These are phyloP conservation scores for Leishmania braziliensis DNA, from an alignment of 208 protist species.

Conservation along the genomic window DNA sequence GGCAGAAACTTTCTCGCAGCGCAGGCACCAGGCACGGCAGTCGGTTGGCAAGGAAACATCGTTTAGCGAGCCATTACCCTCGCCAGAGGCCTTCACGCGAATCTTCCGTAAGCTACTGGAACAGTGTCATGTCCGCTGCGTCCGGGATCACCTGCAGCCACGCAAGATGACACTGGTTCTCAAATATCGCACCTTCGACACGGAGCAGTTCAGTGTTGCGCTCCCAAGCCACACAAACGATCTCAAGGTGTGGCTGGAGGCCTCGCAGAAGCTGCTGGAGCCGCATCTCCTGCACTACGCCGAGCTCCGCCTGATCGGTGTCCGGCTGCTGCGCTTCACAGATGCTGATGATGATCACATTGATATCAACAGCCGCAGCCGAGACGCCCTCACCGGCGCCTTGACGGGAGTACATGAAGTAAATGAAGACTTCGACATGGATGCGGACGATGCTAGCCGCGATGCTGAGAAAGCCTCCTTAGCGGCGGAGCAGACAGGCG, in stretches of 20 bases:
- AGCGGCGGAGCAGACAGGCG: neutral
- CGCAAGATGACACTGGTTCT: slow-evolving; percentile 60
- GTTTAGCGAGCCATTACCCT: slow-evolving; percentile 63
- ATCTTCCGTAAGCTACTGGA: slow-evolving; percentile 58
- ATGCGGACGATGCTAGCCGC: neutral
- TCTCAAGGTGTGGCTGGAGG: slow-evolving; percentile 65
- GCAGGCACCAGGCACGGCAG: slow-evolving; percentile 50
- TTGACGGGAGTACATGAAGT: neutral
- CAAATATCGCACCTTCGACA: slow-evolving; percentile 77
- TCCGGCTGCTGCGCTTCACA: slow-evolving; percentile 70
- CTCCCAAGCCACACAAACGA: slow-evolving; percentile 70
- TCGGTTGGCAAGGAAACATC: slow-evolving; percentile 82
- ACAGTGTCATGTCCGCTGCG: slow-evolving; percentile 53
- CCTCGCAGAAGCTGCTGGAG: slow-evolving; percentile 56
- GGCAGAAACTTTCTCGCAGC: slow-evolving; percentile 52
- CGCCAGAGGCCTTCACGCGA: slow-evolving; percentile 51
- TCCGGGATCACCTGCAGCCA: slow-evolving; percentile 56
- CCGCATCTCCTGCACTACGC: slow-evolving; percentile 62
- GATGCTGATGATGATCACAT: slow-evolving; percentile 6
- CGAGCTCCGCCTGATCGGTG: slow-evolving; percentile 76
- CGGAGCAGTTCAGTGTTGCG: slow-evolving; percentile 61
- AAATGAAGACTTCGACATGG: neutral
- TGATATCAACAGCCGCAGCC: neutral
- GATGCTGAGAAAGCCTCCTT: neutral
- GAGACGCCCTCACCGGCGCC: slow-evolving; percentile 7